Evolutionary conservation across 768 basidiomycete genomes (phyloP).

Genomic region (Pleurotus djamor): DNA sequence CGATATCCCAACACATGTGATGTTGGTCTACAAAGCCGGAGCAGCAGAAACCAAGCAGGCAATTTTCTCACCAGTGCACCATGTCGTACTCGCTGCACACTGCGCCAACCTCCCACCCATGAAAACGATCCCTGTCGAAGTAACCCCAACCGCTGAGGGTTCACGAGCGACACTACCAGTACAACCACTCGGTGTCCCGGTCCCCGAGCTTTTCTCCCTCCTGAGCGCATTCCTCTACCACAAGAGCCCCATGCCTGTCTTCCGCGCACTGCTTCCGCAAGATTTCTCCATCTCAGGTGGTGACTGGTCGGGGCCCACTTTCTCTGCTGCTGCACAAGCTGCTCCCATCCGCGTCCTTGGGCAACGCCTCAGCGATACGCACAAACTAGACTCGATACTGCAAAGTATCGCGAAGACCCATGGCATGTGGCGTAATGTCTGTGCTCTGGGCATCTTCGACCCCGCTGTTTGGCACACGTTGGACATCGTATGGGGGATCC

Average conservation of each 20-base stretch:
- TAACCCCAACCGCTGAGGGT: constrained; percentile 8
- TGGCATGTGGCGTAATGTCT: constrained; percentile 72
- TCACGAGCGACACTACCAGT: constrained; percentile 52
- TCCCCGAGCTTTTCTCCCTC: constrained; percentile 56
- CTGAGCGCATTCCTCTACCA: constrained; percentile 70
- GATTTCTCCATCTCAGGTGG: constrained; percentile 17
- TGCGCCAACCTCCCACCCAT: constrained; percentile 64
- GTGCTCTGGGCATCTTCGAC: constrained; percentile 67
- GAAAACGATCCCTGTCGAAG: constrained; percentile 34
- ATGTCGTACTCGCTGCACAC: constrained; percentile 64
- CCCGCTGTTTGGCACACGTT: constrained; percentile 64
- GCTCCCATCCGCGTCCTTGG: constrained; percentile 22
- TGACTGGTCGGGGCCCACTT: constrained; percentile 23
- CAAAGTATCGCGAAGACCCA: constrained; percentile 47
- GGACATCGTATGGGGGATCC: constrained; percentile 65
- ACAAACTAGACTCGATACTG: constrained; percentile 44
- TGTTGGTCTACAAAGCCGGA: constrained; percentile 37
- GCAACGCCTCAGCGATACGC: constrained; percentile 32
- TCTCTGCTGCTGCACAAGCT: background rate
- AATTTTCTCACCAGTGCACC: constrained; percentile 66
- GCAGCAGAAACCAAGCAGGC: constrained; percentile 21
- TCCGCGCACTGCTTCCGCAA: constrained; percentile 47
- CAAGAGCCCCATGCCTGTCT: constrained; percentile 47
- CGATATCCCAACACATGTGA: constrained; percentile 47
- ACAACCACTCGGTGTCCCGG: constrained; percentile 60